phyloP scores from a whole-genome alignment of 1,139 yeast species.

The Pichia sp. region DNA sequence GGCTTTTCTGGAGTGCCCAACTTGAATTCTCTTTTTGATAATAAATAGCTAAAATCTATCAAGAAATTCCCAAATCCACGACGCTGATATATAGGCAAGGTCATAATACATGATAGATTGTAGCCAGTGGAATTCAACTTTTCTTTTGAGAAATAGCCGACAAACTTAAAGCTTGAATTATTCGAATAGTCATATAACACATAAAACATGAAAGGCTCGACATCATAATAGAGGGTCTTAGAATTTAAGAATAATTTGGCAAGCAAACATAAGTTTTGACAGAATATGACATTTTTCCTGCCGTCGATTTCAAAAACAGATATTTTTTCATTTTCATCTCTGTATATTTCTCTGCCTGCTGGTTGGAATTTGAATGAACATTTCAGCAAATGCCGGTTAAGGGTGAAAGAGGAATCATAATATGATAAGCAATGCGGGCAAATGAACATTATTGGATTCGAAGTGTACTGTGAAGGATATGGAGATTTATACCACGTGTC shows the following conservation, averaged over 20 bases:
- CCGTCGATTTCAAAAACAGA: constrained; percentile 94
- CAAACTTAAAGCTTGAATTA: constrained; percentile 57
- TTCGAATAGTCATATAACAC: constrained; percentile 47
- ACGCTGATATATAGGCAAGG: constrained; percentile 83
- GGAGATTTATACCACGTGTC: constrained; percentile 94
- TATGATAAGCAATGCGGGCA: constrained; percentile 87
- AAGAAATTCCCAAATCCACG: constrained; percentile 85
- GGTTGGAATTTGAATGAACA: constrained; percentile 67
- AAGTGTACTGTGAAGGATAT: constrained; percentile 81
- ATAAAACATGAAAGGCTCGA: constrained; percentile 90
- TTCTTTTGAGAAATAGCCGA: constrained; percentile 92
- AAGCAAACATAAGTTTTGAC: constrained; percentile 83
- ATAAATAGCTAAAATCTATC: constrained; percentile 82
- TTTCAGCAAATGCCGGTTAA: constrained; percentile 66
- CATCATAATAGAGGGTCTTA: constrained; percentile 88
- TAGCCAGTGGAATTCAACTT: constrained; percentile 70
- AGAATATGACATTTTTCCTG: constrained; percentile 69
- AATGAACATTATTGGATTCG: constrained; percentile 57
- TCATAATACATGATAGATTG: constrained; percentile 85
- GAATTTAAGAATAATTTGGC: constrained; percentile 88
- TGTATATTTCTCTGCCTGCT: constrained; percentile 87
- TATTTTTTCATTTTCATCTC: constrained; percentile 44
- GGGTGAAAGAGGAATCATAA: constrained; percentile 64
- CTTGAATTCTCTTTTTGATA: constrained; percentile 68
- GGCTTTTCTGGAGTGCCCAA: constrained; percentile 96